Evolutionary conservation across 345 rosid genomes (phyloP).

Genomic region (Gossypium anomalum): DNA sequence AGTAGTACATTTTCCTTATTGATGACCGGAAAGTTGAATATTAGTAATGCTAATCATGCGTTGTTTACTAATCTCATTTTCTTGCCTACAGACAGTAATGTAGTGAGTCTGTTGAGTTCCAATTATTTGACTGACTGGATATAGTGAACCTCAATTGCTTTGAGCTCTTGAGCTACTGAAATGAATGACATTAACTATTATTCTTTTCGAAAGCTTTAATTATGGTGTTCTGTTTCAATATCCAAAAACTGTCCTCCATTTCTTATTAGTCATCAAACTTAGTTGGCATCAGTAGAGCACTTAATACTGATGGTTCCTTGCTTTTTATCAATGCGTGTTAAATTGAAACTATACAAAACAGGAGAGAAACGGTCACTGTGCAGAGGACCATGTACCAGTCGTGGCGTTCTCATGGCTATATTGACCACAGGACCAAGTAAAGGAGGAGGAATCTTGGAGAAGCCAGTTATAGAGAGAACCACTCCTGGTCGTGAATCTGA

Average conservation of each 20-base stretch:
- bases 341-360: constrained; percentile 18
- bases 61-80: too few species aligned
- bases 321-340: constrained; percentile 4
- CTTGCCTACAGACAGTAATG: too few species aligned
- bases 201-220: not conserved
- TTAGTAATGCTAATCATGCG: too few species aligned
- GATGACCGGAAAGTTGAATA: too few species aligned
- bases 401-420: constrained; percentile 46
- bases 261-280: not conserved
- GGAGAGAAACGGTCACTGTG: constrained; percentile 49
- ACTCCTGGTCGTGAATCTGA: constrained; percentile 74
- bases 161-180: too few species aligned
- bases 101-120: too few species aligned
- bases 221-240: not conserved
- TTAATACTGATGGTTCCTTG: not conserved
- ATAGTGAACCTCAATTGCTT: too few species aligned
- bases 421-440: constrained; percentile 49
- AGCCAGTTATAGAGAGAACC: constrained; percentile 63
- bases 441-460: constrained; percentile 73
- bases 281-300: not conserved
- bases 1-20: too few species aligned
- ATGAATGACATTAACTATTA: too few species aligned
- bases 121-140: too few species aligned
- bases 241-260: not conserved
- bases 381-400: constrained; percentile 48